A percentile compares a stretch with the other conserved stretches of the same genome.
phyloP scores from a whole-genome alignment of 352 stramenopile species.

The Globisporangium echinulatum region DNA sequence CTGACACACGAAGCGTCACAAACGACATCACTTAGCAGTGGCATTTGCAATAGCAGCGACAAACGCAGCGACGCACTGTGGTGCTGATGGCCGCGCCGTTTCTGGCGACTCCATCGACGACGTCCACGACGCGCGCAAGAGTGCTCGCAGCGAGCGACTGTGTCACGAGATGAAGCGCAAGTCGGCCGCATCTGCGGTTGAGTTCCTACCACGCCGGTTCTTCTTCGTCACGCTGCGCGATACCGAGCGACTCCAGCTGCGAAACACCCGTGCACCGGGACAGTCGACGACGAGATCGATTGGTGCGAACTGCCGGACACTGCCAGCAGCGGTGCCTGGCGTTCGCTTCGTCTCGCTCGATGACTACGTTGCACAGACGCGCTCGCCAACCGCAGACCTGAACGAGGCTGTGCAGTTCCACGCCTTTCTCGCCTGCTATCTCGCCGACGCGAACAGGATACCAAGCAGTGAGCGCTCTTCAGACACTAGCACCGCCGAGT shows the following conservation, averaged over 20 bases:
- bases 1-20: too few relatives aligned
- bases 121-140: neutral
- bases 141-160: neutral
- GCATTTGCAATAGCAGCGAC: neutral
- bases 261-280: neutral
- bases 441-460: neutral
- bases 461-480: neutral
- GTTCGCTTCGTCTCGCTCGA: conserved; percentile 41
- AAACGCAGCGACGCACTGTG: neutral
- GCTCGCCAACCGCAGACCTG: neutral
- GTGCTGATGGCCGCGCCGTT: conserved; percentile 3
- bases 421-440: conserved; percentile 33
- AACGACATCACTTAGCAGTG: too few relatives aligned
- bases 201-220: conserved; percentile 48
- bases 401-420: conserved; percentile 39
- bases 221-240: conserved; percentile 48
- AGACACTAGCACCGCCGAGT: too few relatives aligned
- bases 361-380: conserved; percentile 16
- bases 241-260: conserved; percentile 16
- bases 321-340: conserved; percentile 16
- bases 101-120: neutral
- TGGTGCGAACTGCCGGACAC: too few relatives aligned
- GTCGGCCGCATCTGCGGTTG: conserved; percentile 31
- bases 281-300: too few relatives aligned
- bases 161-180: conserved; percentile 42